Base-by-base conservation (phyloP, 768 basidiomycete species). In the Rhodotorula babjevae region DNA sequence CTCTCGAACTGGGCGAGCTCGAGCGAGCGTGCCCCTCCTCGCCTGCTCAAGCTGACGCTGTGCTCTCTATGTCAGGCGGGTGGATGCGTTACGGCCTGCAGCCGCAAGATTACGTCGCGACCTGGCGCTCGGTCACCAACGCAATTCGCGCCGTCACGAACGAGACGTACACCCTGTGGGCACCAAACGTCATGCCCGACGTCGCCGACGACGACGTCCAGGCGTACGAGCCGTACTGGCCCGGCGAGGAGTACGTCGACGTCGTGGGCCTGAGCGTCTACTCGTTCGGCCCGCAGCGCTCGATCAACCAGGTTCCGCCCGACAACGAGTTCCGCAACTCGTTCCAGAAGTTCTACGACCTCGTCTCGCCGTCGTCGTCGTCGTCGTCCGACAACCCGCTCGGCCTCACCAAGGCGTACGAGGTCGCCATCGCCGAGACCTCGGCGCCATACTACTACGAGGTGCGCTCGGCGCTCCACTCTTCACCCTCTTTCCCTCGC, bases 171-270 rank as follows among this genome's bases (percentile, higher is more conserved):
- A 72, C 72, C 71, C 58, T 76, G 0, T 76, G 65, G 63, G 49
- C 74, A 10, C 74, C 74, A n/a, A 76, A 76, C 29, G 44, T 76
- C 23, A 18, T 72, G 71, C 71, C 64, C 21, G 12, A 68, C 68
- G 0, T 47, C 40, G 61, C 66, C 2, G 69, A 69, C 36, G 44
- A 46, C 21, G 15, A 46, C 6, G n/a, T 36, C 10, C 74, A 72
- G 46, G 71, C 71, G 7, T 76, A 76, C 58, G 55, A 53, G 61
- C 57, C 71, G 2, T 76, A 72, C 49, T 76, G 68, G 64, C 74
- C 74, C 1, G 74, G 74, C 11, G 68, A 76, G 33, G 68, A 72
- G 1, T 76, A 64, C 59, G 74, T 76, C 68, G 74, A 76, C 53
- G 15, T 72, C 46, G 74, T 65, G 18, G 74, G 74, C 3, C 68